Conservation (phyloP, 2,329 filamentous ascomycete genomes). For the Esteya vermicola region DNA sequence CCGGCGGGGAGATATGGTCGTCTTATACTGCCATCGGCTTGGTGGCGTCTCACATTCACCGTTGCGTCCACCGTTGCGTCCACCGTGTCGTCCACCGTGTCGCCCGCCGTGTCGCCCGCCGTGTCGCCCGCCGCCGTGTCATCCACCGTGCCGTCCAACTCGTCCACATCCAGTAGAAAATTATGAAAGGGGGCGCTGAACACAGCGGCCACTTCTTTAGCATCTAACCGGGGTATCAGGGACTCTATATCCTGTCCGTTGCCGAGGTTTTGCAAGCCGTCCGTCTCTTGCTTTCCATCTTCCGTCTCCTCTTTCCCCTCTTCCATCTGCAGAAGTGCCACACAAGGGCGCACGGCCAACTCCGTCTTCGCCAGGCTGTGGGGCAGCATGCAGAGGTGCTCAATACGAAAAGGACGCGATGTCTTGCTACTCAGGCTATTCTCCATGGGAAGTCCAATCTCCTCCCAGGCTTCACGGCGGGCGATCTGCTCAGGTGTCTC, state of each 20-base stretch:
- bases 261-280: not conserved
- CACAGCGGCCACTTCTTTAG: slow-evolving; percentile 83
- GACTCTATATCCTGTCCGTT: slow-evolving; percentile 32
- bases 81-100: slow-evolving; percentile 9
- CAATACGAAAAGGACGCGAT: slow-evolving; percentile 68
- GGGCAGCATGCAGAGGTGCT: slow-evolving; percentile 77
- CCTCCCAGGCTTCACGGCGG: slow-evolving; percentile 78
- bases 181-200: slow-evolving; percentile 83
- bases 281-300: not conserved
- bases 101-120: slow-evolving; percentile 7
- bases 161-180: slow-evolving; percentile 53
- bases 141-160: slow-evolving; percentile 21
- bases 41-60: no score
- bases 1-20: slow-evolving; percentile 27
- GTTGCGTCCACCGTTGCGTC: no score
- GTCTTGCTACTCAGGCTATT: no score
- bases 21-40: no score
- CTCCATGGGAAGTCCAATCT: slow-evolving; percentile 73
- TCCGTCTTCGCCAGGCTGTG: slow-evolving; percentile 60
- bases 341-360: slow-evolving; percentile 60
- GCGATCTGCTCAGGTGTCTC: slow-evolving; percentile 70
- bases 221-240: slow-evolving; percentile 69
- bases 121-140: not conserved
- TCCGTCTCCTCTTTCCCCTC: not conserved
- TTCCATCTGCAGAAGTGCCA: slow-evolving; percentile 49